Percentiles rank a stretch among this genome's conserved stretches.
These are phyloP conservation scores for Chytridium lagenaria DNA, from an alignment of 371 early-diverging fungal species.

Conservation along the genomic window DNA sequence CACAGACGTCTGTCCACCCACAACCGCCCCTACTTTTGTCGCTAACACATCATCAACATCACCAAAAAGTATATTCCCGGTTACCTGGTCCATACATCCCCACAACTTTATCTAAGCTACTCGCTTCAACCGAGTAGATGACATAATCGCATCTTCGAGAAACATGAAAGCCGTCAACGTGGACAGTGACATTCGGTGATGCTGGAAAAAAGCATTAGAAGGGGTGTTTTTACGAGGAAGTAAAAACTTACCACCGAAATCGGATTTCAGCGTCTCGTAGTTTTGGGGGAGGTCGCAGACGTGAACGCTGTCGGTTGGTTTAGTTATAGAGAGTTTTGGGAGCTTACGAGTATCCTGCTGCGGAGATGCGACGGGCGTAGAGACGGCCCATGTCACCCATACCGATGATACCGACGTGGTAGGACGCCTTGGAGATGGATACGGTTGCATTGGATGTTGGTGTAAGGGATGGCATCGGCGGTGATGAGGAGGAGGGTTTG, in stretches of 20 bases:
- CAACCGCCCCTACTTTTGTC: conserved; percentile 87
- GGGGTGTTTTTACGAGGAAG: not conserved
- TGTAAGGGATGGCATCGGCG: too few species aligned
- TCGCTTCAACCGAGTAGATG: conserved; percentile 94
- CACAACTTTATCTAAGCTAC: conserved; percentile 81
- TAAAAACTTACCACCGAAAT: conserved; percentile 57
- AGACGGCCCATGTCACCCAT: conserved; percentile 95
- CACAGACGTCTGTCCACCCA: conserved; percentile 83
- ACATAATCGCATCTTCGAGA: conserved; percentile 87
- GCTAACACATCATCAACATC: conserved; percentile 53
- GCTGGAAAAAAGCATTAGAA: not conserved
- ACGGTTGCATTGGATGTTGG: too few species aligned
- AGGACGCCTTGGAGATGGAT: not conserved
- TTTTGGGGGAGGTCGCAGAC: conserved; percentile 85
- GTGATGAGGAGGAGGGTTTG: too few species aligned
- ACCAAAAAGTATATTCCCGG: conserved; percentile 27
- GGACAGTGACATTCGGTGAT: conserved; percentile 70
- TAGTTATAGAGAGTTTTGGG: not conserved
- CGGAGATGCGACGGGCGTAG: conserved; percentile 73
- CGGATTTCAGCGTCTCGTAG: conserved; percentile 68
- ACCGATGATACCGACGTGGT: conserved; percentile 55
- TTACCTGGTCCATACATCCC: conserved; percentile 84
- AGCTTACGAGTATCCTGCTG: conserved; percentile 23
- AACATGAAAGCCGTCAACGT: conserved; percentile 82
- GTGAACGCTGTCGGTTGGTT: conserved; percentile 63